Evolutionary conservation across 1,139 yeast genomes (phyloP), one percentile per base, ranked within the genome.

Genomic region (Saccharomyces hybrid): DNA sequence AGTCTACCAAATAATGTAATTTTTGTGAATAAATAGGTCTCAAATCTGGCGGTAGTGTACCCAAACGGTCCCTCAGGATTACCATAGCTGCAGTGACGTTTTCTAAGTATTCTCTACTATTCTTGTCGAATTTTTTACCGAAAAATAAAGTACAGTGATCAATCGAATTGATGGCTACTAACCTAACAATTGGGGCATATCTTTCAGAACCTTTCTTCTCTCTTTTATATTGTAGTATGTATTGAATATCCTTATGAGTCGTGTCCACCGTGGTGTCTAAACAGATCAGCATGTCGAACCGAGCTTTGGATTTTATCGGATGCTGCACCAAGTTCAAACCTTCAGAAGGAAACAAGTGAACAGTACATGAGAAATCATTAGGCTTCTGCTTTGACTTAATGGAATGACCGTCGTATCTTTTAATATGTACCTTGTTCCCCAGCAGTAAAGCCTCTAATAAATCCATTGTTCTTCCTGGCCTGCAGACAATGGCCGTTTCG

Each of bases 81-180:
- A 90, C 97, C 14, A 87, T 79, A 1, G 96, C 89, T 0, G 96
- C 88, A 1, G 91, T 83, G 20, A 87, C 81, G 49, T 81, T 81
- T 60, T 82, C 85, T 52, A 88, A 72, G 63, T 81, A 81, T 27
- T 78, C 76, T 25, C 73, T 70, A 9, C 76, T 71, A 3, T 65
- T 62, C 31, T 65, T 65, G 34, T 76, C 74, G 56, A 63, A 72
- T 42, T 71, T 61, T 69, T 69, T 71, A 32, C 76, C 66, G 64
- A 75, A 78, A 57, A 68, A 76, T 13, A 76, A 59, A 23, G 78
- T 81, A 58, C 85, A 81, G 64, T 91, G 98, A 63, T 91, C 97
- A 32, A 89, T 83, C 2, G 96, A 85, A 65, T 88, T 83, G 59
- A 85, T 80, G 1, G 96, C 87, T 2, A 88, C 80, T 28, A 91